phyloP scores from a whole-genome alignment of 2,329 filamentous ascomycete species.

The Botrytis squamosa region DNA sequence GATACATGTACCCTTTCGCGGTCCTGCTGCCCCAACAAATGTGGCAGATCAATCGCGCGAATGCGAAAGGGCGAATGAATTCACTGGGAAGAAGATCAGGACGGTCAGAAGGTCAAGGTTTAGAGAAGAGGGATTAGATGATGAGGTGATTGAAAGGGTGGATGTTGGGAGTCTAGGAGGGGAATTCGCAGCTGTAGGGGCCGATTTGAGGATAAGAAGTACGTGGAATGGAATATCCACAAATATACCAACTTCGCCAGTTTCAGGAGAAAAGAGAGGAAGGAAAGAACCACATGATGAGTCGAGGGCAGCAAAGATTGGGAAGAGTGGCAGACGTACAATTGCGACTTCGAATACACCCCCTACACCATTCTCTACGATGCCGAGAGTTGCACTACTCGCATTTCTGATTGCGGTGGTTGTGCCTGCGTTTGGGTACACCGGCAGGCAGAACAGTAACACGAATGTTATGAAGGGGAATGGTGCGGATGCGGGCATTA shows the following conservation, averaged over 20 bases:
- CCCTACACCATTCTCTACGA: conserved; percentile 43
- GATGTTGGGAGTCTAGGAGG: conserved; percentile 10
- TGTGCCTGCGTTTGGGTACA: conserved; percentile 46
- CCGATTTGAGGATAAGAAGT: not conserved
- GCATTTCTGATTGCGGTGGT: conserved; percentile 52
- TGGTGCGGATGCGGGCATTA: conserved; percentile 50
- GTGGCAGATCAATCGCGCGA: conserved; percentile 10
- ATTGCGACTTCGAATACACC: conserved; percentile 47
- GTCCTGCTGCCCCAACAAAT: not conserved
- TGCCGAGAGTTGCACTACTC: conserved; percentile 49
- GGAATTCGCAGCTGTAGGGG: not conserved
- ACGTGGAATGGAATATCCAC: not conserved
- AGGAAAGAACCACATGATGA: not conserved
- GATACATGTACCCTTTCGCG: conserved; percentile 16
- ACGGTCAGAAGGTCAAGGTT: conserved; percentile 14
- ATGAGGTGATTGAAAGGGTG: conserved; percentile 24
- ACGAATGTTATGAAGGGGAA: conserved; percentile 31
- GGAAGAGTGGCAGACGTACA: conserved; percentile 41
- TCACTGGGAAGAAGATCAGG: not conserved
- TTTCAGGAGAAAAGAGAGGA: not conserved
- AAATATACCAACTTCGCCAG: not conserved
- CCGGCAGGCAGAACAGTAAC: conserved; percentile 44
- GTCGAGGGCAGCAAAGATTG: not conserved
- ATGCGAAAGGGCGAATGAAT: not conserved
- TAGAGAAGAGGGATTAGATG: conserved; percentile 36